phyloP scores from a whole-genome alignment of 1,139 yeast species.

The Tardiomyces blankii region DNA sequence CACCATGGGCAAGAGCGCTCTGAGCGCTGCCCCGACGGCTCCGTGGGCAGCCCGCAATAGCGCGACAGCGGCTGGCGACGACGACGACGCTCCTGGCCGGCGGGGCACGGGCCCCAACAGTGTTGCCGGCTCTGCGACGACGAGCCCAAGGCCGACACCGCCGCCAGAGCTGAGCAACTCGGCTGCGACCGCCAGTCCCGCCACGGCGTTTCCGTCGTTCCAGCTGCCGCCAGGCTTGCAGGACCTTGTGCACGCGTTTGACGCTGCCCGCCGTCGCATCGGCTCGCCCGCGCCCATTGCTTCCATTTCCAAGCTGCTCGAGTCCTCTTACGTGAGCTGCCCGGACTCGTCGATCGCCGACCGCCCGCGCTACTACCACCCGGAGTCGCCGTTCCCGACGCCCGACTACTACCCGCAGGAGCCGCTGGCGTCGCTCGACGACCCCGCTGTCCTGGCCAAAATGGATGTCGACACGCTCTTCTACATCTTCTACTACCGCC shows the following conservation, averaged over 20 bases:
- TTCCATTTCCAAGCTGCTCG: slow-evolving; percentile 48
- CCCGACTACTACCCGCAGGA: slow-evolving; percentile 89
- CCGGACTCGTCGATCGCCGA: slow-evolving; percentile 93
- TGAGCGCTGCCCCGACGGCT: neutral
- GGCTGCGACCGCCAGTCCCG: slow-evolving; percentile 6
- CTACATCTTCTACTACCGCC: slow-evolving; percentile 80
- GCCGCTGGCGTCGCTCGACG: slow-evolving; percentile 39
- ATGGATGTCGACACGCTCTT: slow-evolving; percentile 84
- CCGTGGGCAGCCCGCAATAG: neutral
- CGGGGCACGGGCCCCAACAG: slow-evolving; percentile 2
- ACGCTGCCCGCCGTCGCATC: slow-evolving; percentile 34
- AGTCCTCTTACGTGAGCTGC: slow-evolving; percentile 70
- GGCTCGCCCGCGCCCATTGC: slow-evolving; percentile 45
- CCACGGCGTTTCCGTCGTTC: slow-evolving; percentile 7
- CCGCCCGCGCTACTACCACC: slow-evolving; percentile 69
- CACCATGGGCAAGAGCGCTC: neutral
- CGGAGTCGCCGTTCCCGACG: slow-evolving; percentile 82
- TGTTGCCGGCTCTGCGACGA: slow-evolving; percentile 1
- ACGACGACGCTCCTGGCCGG: neutral
- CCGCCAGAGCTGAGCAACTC: neutral
- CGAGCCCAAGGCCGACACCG: neutral
- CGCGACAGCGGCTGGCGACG: neutral
- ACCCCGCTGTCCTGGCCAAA: slow-evolving; percentile 44
- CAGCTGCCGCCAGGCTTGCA: slow-evolving; percentile 39
- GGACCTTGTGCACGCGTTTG: slow-evolving; percentile 35